These are phyloP conservation scores for Myriangium duriaei DNA, from an alignment of 2,329 filamentous ascomycete genomes.

Conservation along the genomic window DNA sequence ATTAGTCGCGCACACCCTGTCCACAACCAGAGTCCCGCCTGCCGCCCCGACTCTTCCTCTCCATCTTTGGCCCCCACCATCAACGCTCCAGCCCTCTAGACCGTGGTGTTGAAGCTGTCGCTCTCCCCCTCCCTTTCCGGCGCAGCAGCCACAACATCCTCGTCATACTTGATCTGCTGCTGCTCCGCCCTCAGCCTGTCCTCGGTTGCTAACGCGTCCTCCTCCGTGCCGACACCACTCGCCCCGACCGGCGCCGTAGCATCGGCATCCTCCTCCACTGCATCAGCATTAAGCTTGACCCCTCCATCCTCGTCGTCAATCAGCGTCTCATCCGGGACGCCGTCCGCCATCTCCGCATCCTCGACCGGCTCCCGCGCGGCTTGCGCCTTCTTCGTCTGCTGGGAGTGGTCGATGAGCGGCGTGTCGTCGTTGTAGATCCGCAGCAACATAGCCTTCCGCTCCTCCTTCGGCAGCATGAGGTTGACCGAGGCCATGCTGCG, in stretches of 20 bases:
- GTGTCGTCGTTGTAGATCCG: conserved; percentile 83
- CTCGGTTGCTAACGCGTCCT: conserved; percentile 28
- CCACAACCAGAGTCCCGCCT: too few relatives aligned
- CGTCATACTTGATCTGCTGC: conserved; percentile 27
- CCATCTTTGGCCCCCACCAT: too few relatives aligned
- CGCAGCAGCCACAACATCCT: conserved; percentile 27
- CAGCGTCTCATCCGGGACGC: conserved; percentile 16
- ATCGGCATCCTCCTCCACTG: conserved; percentile 19
- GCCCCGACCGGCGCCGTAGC: conserved; percentile 15
- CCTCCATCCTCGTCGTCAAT: conserved; percentile 13
- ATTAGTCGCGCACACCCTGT: too few relatives aligned
- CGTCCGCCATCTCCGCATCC: conserved; percentile 2
- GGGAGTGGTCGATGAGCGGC: conserved; percentile 58
- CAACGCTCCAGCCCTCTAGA: too few relatives aligned
- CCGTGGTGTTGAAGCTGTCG: conserved; percentile 35
- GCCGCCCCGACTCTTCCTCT: too few relatives aligned
- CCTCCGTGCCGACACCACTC: conserved; percentile 17
- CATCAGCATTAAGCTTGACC: conserved; percentile 18
- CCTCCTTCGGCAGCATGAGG: conserved; percentile 96
- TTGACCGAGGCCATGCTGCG: conserved; percentile 85
- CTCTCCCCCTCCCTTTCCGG: conserved; percentile 33
- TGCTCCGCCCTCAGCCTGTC: conserved; percentile 28
- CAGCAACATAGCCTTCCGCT: conserved; percentile 79
- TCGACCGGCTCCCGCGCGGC: neutral
- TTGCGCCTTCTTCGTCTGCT: conserved; percentile 11